Conservation (phyloP, 768 basidiomycete genomes). For the Termitomyces sp. region DNA sequence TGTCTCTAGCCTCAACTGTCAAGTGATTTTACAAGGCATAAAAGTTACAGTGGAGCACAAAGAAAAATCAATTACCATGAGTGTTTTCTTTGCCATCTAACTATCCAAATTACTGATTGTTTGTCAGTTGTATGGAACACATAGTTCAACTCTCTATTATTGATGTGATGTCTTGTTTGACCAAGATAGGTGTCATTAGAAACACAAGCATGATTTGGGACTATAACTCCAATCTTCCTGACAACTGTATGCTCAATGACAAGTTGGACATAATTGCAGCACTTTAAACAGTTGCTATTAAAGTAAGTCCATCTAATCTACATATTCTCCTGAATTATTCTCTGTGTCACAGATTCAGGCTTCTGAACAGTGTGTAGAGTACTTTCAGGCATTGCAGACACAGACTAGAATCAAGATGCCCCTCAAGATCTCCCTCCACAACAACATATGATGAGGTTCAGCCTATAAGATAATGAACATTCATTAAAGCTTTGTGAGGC, state of each 20-base stretch:
- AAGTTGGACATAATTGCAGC: conserved; percentile 25
- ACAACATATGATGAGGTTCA: too few species aligned
- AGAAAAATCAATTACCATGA: background rate
- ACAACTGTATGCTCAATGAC: conserved; percentile 21
- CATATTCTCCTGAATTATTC: too few species aligned
- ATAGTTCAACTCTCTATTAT: conserved; percentile 22
- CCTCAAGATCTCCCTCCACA: too few species aligned
- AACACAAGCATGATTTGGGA: conserved; percentile 29
- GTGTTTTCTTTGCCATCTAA: background rate
- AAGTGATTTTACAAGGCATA: too few species aligned
- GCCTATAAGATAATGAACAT: too few species aligned
- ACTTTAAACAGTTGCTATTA: conserved; percentile 14
- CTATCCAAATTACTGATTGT: background rate
- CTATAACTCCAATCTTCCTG: conserved; percentile 19
- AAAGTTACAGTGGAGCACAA: background rate
- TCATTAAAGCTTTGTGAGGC: too few species aligned
- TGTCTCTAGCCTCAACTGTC: too few species aligned
- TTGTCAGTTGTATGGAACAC: conserved; percentile 22
- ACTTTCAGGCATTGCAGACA: too few species aligned
- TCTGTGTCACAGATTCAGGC: background rate
- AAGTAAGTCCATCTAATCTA: background rate
- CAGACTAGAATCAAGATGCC: too few species aligned
- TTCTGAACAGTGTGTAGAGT: background rate
- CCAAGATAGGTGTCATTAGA: conserved; percentile 20
- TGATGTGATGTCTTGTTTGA: conserved; percentile 25